These are phyloP conservation scores for Parastagonospora avenae DNA, from an alignment of 2,329 filamentous ascomycete genomes.

Conservation along the genomic window DNA sequence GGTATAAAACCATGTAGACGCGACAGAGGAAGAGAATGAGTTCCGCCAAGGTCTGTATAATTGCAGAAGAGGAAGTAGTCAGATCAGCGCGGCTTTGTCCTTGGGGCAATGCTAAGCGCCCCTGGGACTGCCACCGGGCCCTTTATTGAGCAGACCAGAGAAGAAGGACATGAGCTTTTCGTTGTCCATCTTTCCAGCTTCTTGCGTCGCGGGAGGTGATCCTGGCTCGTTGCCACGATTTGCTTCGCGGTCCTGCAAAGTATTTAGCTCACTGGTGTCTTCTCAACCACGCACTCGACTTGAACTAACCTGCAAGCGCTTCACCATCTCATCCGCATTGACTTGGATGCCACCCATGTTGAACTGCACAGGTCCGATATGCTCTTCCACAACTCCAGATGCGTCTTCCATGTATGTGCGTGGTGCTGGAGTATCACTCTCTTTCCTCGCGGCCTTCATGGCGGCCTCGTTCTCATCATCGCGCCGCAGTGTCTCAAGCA, in stretches of 20 bases:
- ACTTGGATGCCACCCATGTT: slow-evolving; percentile 98
- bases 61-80: neutral
- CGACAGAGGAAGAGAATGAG: neutral
- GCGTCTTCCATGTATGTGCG: slow-evolving; percentile 31
- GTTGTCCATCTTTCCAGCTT: slow-evolving; percentile 44
- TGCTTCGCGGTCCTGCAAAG: slow-evolving; percentile 44
- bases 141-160: slow-evolving; percentile 45
- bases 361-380: slow-evolving; percentile 94
- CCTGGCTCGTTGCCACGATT: slow-evolving; percentile 36
- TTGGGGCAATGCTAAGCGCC: slow-evolving; percentile 9
- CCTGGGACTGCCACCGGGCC: slow-evolving; percentile 31
- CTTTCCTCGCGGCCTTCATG: slow-evolving; percentile 41
- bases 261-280: slow-evolving; percentile 15
- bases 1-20: slow-evolving; percentile 12
- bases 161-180: slow-evolving; percentile 49
- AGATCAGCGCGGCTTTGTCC: too few species aligned
- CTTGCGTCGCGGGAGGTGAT: slow-evolving; percentile 29
- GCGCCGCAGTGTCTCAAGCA: slow-evolving; percentile 68
- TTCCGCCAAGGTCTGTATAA: neutral
- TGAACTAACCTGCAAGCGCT: slow-evolving; percentile 74
- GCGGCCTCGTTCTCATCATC: slow-evolving; percentile 65
- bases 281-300: neutral
- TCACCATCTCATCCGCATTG: slow-evolving; percentile 91
- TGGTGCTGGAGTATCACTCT: slow-evolving; percentile 30
- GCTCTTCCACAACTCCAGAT: slow-evolving; percentile 54